Evolutionary conservation across 495 filamentous ascomycete genomes (phyloP).

Genomic region (Articulospora tetracladia): DNA sequence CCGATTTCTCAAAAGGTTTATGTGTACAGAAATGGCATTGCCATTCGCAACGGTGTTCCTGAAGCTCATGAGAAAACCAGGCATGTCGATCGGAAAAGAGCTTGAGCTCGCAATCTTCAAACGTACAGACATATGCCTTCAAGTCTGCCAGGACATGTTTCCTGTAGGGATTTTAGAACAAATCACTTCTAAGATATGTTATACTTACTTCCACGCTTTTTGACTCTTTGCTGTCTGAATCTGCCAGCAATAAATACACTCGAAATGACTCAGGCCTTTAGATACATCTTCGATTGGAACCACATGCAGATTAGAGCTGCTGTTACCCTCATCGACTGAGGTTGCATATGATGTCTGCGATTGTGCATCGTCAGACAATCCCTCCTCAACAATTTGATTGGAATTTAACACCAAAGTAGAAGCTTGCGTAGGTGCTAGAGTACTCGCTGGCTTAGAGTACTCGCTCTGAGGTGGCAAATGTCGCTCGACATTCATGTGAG

Average conservation of each 20-base stretch:
- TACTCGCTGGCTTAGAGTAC: slow-evolving; percentile 2
- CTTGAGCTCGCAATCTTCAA: slow-evolving; percentile 8
- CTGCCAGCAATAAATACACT: slow-evolving; percentile 33
- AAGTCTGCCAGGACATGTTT: slow-evolving; percentile 30
- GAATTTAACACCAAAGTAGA: slow-evolving; percentile 13
- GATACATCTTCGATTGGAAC: slow-evolving; percentile 7
- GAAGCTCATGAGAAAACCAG: slow-evolving; percentile 16
- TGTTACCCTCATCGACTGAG: slow-evolving; percentile 3
- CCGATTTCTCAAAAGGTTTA: neutral
- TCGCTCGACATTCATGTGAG: neutral
- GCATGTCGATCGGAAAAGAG: slow-evolving; percentile 10
- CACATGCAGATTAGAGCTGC: slow-evolving; percentile 2
- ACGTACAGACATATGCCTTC: slow-evolving; percentile 28
- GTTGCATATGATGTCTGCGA: slow-evolving; percentile 21
- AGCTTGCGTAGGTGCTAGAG: slow-evolving; percentile 15
- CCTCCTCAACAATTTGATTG: neutral
- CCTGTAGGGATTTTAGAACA: slow-evolving; percentile 8
- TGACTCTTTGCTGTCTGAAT: slow-evolving; percentile 22
- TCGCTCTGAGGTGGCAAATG: neutral
- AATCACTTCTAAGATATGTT: neutral
- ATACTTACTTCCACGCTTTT: slow-evolving; percentile 30
- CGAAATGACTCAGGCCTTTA: slow-evolving; percentile 21
- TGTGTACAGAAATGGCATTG: slow-evolving; percentile 13
- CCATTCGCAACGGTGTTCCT: slow-evolving; percentile 13
- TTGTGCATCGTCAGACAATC: slow-evolving; percentile 1